Percentiles rank a stretch among this genome's conserved stretches.
These are phyloP conservation scores for Boletus vermiculosoides DNA, from an alignment of 768 basidiomycete species.

Conservation along the genomic window DNA sequence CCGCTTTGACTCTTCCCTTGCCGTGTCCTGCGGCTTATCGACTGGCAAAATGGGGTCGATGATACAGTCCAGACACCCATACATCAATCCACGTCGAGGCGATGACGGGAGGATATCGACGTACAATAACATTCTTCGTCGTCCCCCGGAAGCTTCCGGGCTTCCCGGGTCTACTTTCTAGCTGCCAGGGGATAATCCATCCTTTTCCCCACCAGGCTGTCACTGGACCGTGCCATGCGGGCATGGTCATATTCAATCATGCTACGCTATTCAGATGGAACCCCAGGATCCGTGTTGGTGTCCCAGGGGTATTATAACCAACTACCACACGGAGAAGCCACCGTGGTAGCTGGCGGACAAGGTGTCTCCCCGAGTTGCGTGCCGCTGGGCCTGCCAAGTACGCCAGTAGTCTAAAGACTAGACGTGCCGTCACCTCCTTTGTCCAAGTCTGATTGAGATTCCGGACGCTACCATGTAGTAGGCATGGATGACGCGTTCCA, in stretches of 20 bases:
- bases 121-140: constrained; percentile 1
- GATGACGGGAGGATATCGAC: background rate
- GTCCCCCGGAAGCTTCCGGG: background rate
- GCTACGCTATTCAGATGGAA: background rate
- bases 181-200: background rate
- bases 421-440: no score
- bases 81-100: background rate
- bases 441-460: no score
- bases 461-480: no score
- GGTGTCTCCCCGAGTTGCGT: no score
- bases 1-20: background rate
- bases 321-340: no score
- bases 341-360: no score
- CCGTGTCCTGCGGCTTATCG: background rate
- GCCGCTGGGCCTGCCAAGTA: no score
- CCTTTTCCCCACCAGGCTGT: background rate
- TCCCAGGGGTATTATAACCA: no score
- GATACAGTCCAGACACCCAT: background rate
- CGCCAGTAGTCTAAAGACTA: no score
- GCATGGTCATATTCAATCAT: background rate
- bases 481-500: no score
- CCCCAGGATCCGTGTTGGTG: background rate
- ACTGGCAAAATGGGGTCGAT: background rate
- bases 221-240: background rate
- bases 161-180: background rate